A percentile compares a stretch with the other conserved stretches of the same genome.
These are phyloP conservation scores for Trichoderma pleuroti DNA, from an alignment of 2,329 filamentous ascomycete genomes.

Conservation along the genomic window DNA sequence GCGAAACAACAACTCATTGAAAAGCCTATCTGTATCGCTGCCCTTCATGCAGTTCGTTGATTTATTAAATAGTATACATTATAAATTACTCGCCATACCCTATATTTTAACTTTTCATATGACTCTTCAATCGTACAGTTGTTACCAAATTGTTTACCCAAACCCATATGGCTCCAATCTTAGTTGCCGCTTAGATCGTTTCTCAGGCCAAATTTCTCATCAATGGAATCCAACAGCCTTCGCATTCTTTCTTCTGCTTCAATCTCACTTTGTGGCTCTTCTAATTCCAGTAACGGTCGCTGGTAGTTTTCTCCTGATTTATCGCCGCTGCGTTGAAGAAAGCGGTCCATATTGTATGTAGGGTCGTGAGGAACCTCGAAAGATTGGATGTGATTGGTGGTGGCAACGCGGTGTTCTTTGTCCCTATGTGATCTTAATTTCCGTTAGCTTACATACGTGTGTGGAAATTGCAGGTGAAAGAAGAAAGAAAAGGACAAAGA, in stretches of 20 bases:
- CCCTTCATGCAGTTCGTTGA: too few relatives aligned
- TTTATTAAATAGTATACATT: background rate
- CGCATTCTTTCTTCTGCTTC: background rate
- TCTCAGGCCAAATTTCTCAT: background rate
- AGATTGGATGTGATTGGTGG: background rate
- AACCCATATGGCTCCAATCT: background rate
- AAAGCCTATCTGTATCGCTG: too few relatives aligned
- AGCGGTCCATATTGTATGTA: background rate
- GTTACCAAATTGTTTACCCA: too few relatives aligned
- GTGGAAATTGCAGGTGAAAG: rapidly evolving
- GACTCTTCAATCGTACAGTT: too few relatives aligned
- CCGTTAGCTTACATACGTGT: background rate
- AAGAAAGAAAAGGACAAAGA: background rate
- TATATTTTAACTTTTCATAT: too few relatives aligned
- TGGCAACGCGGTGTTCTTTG: background rate
- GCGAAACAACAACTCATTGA: too few relatives aligned
- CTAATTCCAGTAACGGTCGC: background rate
- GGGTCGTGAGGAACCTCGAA: background rate
- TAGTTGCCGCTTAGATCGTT: background rate
- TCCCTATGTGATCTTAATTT: background rate
- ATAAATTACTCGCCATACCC: too few relatives aligned
- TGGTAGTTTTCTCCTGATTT: background rate
- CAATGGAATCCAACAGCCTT: background rate
- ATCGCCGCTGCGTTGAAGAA: background rate
- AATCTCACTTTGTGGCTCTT: background rate